Base-by-base conservation (phyloP, 805 yeast genomes). In the Yarrowia sp. region DNA sequence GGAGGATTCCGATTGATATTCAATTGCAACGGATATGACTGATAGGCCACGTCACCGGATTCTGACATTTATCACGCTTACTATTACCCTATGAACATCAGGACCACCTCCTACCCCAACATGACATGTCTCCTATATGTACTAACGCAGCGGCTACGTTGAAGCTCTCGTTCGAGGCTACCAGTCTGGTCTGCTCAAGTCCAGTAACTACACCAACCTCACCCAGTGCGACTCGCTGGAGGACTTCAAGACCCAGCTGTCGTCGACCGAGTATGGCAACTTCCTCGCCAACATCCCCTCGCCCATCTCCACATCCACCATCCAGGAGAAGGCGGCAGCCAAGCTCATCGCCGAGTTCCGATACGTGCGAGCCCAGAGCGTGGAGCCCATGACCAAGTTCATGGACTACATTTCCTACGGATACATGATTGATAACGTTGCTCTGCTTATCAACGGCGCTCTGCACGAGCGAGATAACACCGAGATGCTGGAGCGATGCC, bases 401-500 rank as follows among this genome's bases (percentile, higher is more conserved):
- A 84, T 95, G 87, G 97, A 96, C 77, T 96, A 81, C 77, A 92
- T 96, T 76, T 89, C 96, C 55, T 95, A 93, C 76, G 96, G 98
- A 12, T 95, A 96, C 80, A 95, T 95, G 99, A 96, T 95, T 75
- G 99, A 95, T 80, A 95, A 95, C 78, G 97, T 95, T 46, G 91
- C 95, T 30, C 83, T 95, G 75, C 90, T 95, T 89, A 94, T 95
- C 75, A 93, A 98, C 1, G 99, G 99, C 24, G 92, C 99, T 0
- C 85, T 95, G 70, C 99, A 95, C 76, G 96, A 93, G 75, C 85
- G 98, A 74, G 97, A 96, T 78, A 87, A 91, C 75, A 79, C 86
- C 49, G 99, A 95, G 75, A 89, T 96, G 65, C 83, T 95, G 74
- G 87, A 87, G 69, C 87, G 97, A 76, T 92, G 97, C 77, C 97